Base-by-base conservation (phyloP, 148 eudicot genomes). In the Bassia scoparia region DNA sequence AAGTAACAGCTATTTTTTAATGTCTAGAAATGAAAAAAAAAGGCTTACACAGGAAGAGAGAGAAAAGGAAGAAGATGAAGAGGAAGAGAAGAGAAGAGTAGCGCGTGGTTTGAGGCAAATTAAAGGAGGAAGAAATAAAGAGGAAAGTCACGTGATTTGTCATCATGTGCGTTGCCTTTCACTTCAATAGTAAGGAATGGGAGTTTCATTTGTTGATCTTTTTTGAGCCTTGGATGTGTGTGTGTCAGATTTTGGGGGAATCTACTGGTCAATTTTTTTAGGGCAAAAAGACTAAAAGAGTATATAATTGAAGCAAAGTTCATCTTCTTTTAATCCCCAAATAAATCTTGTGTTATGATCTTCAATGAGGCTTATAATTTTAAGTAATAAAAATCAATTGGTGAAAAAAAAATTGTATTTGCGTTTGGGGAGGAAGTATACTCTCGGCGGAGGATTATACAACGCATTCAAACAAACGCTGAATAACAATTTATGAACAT, bases 21-120 rank as follows among this genome's bases (percentile, higher is more conserved):
- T 38, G 43, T 21, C 7, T n/a, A 16, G 21, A 37, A 21, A 12
- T 37, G 59, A 35, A 72, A 20, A 63, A 61, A 35, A 44, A 46
- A 70, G 52, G 31, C 55, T 41, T 44, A 74, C 68, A 73, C 23
- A 56, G 46, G 61, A 64, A 52, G 46, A 75, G 67, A 77, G 75
- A 61, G 37, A 49, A 59, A 50, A 46, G 54, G 61, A 56, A 48
- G 48, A 31, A 50, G 17, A 37, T 5, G 49, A 23, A 65, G 7
- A 37, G 18, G 30, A 43, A 58, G 24, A 8, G n/a, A 56, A 44
- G 63, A 59, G 60, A 53, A 41, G 65, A 52, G 56, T 68, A 11
- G 85, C 77, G 82, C 80, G 75, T 76, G 80, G 76, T 71, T 78
- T 62, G 68, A 82, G 74, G 66, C 54, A 67, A 73, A 78, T 29